Conservation (phyloP, 225 moss, liverwort and hornwort species). For the Thuidium tamariscinum region DNA sequence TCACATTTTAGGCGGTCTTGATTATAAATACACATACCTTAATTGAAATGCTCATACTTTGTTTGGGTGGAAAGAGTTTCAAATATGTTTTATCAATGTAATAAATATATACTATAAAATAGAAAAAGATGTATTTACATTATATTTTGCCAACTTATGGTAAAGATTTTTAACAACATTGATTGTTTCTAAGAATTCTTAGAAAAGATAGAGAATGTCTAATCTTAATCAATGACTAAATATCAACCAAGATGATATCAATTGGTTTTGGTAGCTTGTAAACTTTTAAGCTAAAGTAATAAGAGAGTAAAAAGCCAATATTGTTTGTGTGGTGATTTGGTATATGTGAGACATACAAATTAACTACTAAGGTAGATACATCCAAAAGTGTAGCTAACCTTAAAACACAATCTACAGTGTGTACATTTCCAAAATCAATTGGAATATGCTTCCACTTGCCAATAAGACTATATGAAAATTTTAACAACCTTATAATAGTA, state of each 20-base stretch:
- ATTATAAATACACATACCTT: not conserved
- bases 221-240: not conserved
- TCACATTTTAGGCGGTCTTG: not conserved
- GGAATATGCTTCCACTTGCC: no score
- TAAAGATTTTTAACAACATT: not conserved
- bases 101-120: not conserved
- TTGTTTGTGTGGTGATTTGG: not conserved
- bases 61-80: no score
- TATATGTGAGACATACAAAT: no score
- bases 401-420: no score
- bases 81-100: not conserved
- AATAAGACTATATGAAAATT: no score
- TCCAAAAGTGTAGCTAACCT: no score
- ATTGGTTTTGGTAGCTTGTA: not conserved
- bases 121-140: not conserved
- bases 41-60: not conserved
- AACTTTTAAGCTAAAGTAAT: no score
- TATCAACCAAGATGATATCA: not conserved
- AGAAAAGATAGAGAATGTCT: not conserved
- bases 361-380: not conserved
- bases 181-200: no score
- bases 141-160: not conserved
- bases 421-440: no score
- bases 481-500: no score
- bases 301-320: no score